These are phyloP conservation scores for Lablab purpureus DNA, from an alignment of 306 rosid species.

Conservation along the genomic window DNA sequence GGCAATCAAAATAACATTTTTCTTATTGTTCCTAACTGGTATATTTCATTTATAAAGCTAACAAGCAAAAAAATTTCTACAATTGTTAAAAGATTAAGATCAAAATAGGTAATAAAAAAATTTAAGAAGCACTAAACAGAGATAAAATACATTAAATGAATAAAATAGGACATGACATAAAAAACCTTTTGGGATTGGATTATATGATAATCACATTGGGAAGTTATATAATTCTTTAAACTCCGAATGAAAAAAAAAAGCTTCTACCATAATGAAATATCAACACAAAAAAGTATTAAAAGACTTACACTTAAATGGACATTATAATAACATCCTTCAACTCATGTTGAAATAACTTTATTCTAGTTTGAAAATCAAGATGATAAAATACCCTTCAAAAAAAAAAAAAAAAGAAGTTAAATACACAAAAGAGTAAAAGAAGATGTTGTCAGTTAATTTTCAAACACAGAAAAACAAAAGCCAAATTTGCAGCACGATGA, in stretches of 20 bases:
- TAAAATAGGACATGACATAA: slow-evolving; percentile 32
- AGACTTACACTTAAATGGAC: slow-evolving; percentile 42
- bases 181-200: background rate
- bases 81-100: background rate
- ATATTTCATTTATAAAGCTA: background rate
- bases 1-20: slow-evolving; percentile 10
- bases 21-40: background rate
- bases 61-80: background rate
- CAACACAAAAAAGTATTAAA: slow-evolving; percentile 1
- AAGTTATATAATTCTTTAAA: slow-evolving; percentile 13
- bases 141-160: slow-evolving; percentile 34
- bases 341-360: slow-evolving; percentile 55
- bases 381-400: slow-evolving; percentile 45
- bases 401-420: slow-evolving; percentile 14
- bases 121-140: background rate
- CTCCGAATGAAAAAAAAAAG: slow-evolving; percentile 3
- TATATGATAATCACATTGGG: slow-evolving; percentile 23
- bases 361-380: slow-evolving; percentile 43
- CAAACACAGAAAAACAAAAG: slow-evolving; percentile 14
- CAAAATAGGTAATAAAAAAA: background rate
- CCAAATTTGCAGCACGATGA: slow-evolving; percentile 25
- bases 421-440: background rate
- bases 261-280: background rate
- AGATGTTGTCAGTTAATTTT: slow-evolving; percentile 15
- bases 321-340: slow-evolving; percentile 43